Base-by-base conservation (phyloP, 164 flowering plant genomes). In the Amborella trichopoda region DNA sequence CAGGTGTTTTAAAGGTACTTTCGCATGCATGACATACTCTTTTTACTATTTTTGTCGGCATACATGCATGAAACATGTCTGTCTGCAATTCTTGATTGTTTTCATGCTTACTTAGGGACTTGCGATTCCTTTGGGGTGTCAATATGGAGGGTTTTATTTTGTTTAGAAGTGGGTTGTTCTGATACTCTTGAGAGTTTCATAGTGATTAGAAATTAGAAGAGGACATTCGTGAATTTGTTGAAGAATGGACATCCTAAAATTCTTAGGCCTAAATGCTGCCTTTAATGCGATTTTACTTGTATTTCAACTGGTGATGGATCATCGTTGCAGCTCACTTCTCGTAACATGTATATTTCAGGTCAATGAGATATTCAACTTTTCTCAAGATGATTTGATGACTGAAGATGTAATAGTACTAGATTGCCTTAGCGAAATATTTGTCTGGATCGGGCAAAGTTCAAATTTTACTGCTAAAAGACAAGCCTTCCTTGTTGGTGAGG, bases 351-450 rank as follows among this genome's bases (percentile, higher is more conserved):
- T 36, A 28, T 34, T 53, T 40, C 79, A 84, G 95, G 82, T 73
- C 45, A 78, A 66, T 54, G 95, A 86, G 70, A 74, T 86, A 61
- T 76, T 69, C 77, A 83, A 69, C 63, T 86, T 74, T 54, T 59
- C 73, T 16, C 95, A 86, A 53, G 95, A 80, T 59, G 95, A 86
- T 67, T 62, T 86, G 46, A 80, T 73, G 34, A 82, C 95, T 2
- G 95, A 86, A 67, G 93, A 86, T 53, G 67, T 78, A 3, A 57
- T 80, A 19, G 33, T 86, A 17, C 77, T 86, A n/a, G 76, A 82
- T 49, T 78, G 86, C 73, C 65, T 62, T 30, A 51, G 13, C 14
- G 95, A 76, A 60, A 54, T 86, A 25, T 76, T 62, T 64, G 81
- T 86, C 23, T 86, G 95, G 93, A 47, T 80, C 14, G 95, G 93